Evolutionary conservation across 352 stramenopile genomes (phyloP), one percentile per base, ranked within the genome.

Genomic region (Globisporangium acanthophoron): DNA sequence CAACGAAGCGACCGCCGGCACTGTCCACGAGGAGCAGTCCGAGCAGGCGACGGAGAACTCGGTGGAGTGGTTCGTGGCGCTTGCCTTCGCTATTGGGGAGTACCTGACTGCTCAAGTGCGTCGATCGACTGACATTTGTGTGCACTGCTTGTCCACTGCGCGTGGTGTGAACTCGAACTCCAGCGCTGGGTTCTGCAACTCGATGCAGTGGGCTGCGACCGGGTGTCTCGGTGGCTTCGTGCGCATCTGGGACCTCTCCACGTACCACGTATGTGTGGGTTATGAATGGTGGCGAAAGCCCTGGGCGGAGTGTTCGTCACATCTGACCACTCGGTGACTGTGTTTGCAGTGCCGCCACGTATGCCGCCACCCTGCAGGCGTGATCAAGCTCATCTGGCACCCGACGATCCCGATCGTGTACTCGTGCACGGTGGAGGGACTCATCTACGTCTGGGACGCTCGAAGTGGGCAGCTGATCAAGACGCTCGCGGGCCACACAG

Each of bases 221-320:
- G 96, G 90, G 29, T 97, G 94, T 37, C 88, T 98, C 3, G 96
- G 97, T 58, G 96, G 96, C 55, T 85, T 78, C 31, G 62, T 99
- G 50, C 97, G 97, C 61, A 97, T 99, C 64, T 99, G 96, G 96
- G 96, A 99, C 71, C 80, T 98, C 45, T 78, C 80, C 9, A 90
- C 81, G 1, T 80, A 92, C 62, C 78, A 91, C 57, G 84, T 91
- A 74, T 56, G 39, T 55, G 7, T 21, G 12, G 5, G 9, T 8
- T 13, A 37, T 37, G 31, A 8, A 37, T 37, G 5, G 8, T 37
- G 31, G 31, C 31, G 31, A 5, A 37, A 37, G 31, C 31, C 8
- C 3, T 37, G 31, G 8, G 31, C 6, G 5, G 5, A 50, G 46
- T n/a, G 20, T 13, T 12, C 16, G 29, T n/a, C 27, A 6, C 48